Conservation (phyloP, 2,329 filamentous ascomycete genomes). For the Xylariaceae sp. region DNA sequence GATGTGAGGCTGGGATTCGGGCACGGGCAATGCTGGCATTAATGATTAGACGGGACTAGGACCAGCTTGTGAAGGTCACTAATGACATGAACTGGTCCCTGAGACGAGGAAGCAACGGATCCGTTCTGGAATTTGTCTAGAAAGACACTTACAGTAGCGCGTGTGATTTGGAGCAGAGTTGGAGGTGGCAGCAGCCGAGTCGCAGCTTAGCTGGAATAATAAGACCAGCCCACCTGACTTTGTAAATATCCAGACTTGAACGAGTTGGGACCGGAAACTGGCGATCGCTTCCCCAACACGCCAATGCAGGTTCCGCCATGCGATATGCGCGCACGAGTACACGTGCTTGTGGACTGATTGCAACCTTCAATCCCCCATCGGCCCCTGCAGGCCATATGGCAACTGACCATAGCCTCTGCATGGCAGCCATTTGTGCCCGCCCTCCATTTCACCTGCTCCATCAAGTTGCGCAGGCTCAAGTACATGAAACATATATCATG, state of each 20-base stretch:
- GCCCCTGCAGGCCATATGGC: constrained; percentile 21
- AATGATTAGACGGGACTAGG: too few species aligned
- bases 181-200: not conserved
- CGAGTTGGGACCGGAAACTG: not conserved
- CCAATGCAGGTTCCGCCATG: constrained; percentile 11
- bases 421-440: too few species aligned
- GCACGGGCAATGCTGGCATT: too few species aligned
- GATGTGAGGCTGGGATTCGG: too few species aligned
- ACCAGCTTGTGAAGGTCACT: too few species aligned
- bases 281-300: constrained; percentile 2
- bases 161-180: not conserved
- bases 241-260: constrained; percentile 5
- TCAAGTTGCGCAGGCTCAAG: constrained; percentile 9
- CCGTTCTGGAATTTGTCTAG: not conserved
- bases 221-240: constrained; percentile 18
- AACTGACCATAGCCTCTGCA: constrained; percentile 4
- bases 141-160: not conserved
- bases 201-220: not conserved
- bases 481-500: constrained; percentile 10
- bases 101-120: too few species aligned
- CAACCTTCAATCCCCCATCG: not conserved
- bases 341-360: constrained; percentile 19
- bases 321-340: constrained; percentile 6
- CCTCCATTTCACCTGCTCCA: not conserved
- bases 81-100: too few species aligned